Base-by-base conservation (phyloP, 1,284 basidiomycete genomes). In the Vanrija sp. region DNA sequence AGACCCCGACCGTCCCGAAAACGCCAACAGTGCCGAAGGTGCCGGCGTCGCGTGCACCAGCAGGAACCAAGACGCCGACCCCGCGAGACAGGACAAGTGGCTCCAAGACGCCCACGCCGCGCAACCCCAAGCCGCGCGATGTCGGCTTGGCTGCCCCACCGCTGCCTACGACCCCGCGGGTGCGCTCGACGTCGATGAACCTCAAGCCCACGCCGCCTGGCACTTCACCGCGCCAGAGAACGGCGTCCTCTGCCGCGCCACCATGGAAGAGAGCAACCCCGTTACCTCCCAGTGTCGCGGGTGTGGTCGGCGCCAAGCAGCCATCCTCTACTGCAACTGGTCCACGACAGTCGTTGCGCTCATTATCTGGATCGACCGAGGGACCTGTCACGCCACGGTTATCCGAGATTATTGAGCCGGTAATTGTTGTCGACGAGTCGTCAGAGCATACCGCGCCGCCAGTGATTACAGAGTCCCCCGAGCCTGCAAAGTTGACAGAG, bases 321-420 rank as follows among this genome's bases (percentile, higher is more conserved):
- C 34, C 34, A 2, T 50, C 39, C 23, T 39, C 28, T 29, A 28
- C 49, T n/a, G 49, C 28, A 16, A 28, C 49, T 23, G 18, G 19
- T 23, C 52, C 47, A 47, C 39, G 51, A 14, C 54, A 52, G 52
- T 43, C 61, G 8, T 40, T 62, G 7, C 63, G 68, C 18, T 69
- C 66, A 5, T 54, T 66, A 3, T 68, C 66, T 6, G 58, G 64
- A 1, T 68, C 67, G 2, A 70, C 68, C 2, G 68, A 67, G 29
- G 67, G 69, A 8, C 53, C 63, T 0, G 53, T 62, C 10, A 71
- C 69, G 6, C 69, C 69, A 15, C 54, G 57, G 3, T 23, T 55
- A 14, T 67, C 65, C 16, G 60, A 66, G 29, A 42, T 46, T 3
- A 19, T 51, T 18, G 65, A 62, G 51, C 65, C 61, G 25, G 53